These are phyloP conservation scores for Xylariales sp. DNA, from an alignment of 2,329 filamentous ascomycete genomes.

Conservation along the genomic window DNA sequence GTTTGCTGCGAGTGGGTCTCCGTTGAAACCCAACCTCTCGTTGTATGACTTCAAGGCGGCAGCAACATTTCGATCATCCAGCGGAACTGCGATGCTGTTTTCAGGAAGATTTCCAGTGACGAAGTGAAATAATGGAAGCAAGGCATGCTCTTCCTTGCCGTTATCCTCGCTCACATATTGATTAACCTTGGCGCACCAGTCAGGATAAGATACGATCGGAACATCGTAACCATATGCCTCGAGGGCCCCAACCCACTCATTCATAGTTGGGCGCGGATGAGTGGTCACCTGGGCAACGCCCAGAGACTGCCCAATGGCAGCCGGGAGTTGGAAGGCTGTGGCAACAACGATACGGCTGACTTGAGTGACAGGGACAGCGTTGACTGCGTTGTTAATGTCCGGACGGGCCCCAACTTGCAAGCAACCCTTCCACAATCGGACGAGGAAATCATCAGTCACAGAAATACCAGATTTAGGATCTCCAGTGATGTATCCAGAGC, in stretches of 20 bases:
- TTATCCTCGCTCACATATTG: slow-evolving; percentile 60
- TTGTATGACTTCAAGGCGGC: slow-evolving; percentile 58
- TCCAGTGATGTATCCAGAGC: slow-evolving; percentile 82
- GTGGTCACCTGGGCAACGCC: slow-evolving; percentile 74
- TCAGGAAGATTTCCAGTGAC: slow-evolving; percentile 65
- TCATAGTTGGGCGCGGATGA: slow-evolving; percentile 74
- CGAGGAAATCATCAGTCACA: slow-evolving; percentile 86
- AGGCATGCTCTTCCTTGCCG: slow-evolving; percentile 62
- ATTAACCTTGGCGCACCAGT: slow-evolving; percentile 66
- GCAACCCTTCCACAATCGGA: slow-evolving; percentile 83
- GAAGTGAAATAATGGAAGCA: slow-evolving; percentile 73
- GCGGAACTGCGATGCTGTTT: slow-evolving; percentile 66
- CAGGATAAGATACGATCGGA: slow-evolving; percentile 61
- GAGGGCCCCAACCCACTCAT: slow-evolving; percentile 68
- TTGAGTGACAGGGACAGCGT: slow-evolving; percentile 82
- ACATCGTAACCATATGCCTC: slow-evolving; percentile 69
- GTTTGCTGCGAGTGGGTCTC: too few species aligned
- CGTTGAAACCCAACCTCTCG: too few species aligned
- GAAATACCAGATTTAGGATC: slow-evolving; percentile 65
- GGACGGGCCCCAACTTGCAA: slow-evolving; percentile 72
- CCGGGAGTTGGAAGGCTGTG: slow-evolving; percentile 59
- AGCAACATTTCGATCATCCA: slow-evolving; percentile 68
- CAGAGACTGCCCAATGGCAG: too few species aligned
- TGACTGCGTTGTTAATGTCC: slow-evolving; percentile 80
- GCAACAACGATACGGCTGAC: slow-evolving; percentile 79